Base-by-base conservation (phyloP, 805 yeast genomes). In the Ogataea henricii region DNA sequence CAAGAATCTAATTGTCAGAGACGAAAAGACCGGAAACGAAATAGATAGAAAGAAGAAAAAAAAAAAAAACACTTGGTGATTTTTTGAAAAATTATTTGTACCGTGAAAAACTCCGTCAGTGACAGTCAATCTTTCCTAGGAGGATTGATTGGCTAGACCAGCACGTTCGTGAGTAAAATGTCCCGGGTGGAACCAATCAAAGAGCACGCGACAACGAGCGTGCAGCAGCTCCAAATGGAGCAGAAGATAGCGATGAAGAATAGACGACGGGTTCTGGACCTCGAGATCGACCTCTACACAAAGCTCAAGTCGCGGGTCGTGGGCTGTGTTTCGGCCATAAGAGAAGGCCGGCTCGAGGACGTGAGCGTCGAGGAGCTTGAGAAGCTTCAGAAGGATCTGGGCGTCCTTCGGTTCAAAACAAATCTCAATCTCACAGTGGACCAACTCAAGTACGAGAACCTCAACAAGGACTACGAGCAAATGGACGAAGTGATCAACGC, bases 261-360 rank as follows among this genome's bases (percentile, higher is more conserved):
- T 40, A 51, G 68, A 33, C 57, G 70, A 44, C 48, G 53, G 29
- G 64, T 62, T 9, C 59, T 57, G 20, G 71, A 66, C 44, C 36
- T 59, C 9, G 71, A 65, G 39, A 26, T 67, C 4, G 66, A 62
- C 27, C 40, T 47, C 1, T 67, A 63, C 38, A 14, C 57, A 4
- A 52, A 60, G 22, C 34, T 58, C 12, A 59, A 64, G 43, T 40
- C 53, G 7, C 51, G 55, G 14, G 46, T 65, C 6, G 33, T 59
- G 4, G 48, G 48, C 7, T 25, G 45, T 13, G 48, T 60, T 9
- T 30, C 49, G 2, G 39, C 43, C 2, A 45, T 62, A 3, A 55
- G 54, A 30, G 47, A 49, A 22, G 56, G 55, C 9, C 47, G 51
- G 12, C n/a, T 50, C 17, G 56, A 54, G 13, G 43, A 44, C 4